Conservation (phyloP, 495 filamentous ascomycete species). For the Daldinia decipiens region DNA sequence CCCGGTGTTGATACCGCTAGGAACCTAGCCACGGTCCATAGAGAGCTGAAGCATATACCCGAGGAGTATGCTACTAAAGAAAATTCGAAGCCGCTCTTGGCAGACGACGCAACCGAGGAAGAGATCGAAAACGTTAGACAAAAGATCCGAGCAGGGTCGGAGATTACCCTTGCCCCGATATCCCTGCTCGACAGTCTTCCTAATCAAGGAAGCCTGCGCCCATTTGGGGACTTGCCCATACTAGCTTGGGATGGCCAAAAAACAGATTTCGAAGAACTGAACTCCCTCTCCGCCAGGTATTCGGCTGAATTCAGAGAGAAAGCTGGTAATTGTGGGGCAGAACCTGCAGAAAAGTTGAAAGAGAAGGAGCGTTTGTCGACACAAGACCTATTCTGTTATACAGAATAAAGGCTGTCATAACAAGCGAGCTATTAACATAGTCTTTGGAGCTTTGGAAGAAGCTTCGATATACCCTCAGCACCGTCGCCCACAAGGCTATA, state of each 20-base stretch:
- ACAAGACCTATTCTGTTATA: constrained; percentile 49
- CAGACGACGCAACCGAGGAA: constrained; percentile 39
- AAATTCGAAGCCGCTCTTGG: constrained; percentile 14
- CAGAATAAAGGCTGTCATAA: constrained; percentile 15
- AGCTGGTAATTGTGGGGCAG: constrained; percentile 53
- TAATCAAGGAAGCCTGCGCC: constrained; percentile 46
- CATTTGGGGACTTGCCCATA: constrained; percentile 53
- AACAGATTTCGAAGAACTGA: constrained; percentile 48
- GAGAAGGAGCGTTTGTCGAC: constrained; percentile 33
- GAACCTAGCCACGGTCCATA: constrained; percentile 73
- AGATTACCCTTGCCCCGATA: constrained; percentile 44
- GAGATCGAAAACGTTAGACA: constrained; percentile 42
- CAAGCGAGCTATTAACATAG: background rate
- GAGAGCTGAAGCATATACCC: constrained; percentile 73
- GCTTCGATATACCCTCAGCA: constrained; percentile 20
- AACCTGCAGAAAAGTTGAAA: constrained; percentile 39
- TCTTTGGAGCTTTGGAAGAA: constrained; percentile 2
- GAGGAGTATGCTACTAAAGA: constrained; percentile 67
- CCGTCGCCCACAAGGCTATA: background rate
- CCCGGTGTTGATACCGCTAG: constrained; percentile 65
- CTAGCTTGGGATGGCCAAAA: constrained; percentile 54
- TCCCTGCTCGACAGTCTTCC: constrained; percentile 55
- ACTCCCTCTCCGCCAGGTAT: constrained; percentile 53
- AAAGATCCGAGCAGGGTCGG: constrained; percentile 35
- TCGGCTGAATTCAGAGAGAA: constrained; percentile 52